Base-by-base conservation (phyloP, 2,329 filamentous ascomycete genomes). In the Elsinoe batatas region DNA sequence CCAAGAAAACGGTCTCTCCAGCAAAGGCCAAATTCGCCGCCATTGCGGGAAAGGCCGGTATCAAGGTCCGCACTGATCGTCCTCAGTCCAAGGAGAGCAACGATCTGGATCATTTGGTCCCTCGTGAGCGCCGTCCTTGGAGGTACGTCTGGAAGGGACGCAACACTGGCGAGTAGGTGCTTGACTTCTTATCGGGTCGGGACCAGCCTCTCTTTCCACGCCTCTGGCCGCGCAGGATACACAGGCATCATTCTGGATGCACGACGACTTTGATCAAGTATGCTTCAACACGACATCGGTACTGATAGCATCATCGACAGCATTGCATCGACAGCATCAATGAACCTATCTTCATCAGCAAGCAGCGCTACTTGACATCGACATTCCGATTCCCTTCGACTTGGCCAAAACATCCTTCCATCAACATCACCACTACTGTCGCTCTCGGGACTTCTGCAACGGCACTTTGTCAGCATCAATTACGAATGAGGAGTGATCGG, bases 21-120 rank as follows among this genome's bases (percentile, higher is more conserved):
- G 68, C 74, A 53, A 74, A 75, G 60, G 71, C 67, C 49, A 73
- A 71, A 64, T 71, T 76, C 47, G 73, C 74, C 63, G 68, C 71
- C 40, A 69, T 76, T 33, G 73, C 72, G 30, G 73, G 71, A 64
- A 74, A 71, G 59, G 71, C 74, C 56, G 71, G 71, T 32, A 69
- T 68, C 62, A 67, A 64, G 56, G 63, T 65, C 17, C 57, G 61
- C 33, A 59, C 59, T n/a, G 60, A 55, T 22, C 53, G 53, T 15
- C 53, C 53, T 17, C 22, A 32, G 11, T 47, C 53, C 38, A 55
- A 62, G 47, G 59, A 58, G 51, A 58, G 56, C 18, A 55, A 59
- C 17, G 57, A 57, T 20, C 54, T 54, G 42, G 58, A 61, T 53
- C 46, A 58, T 54, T 43, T 58, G 55, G 46, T 47, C 22, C 61